Evolutionary conservation across 2,329 filamentous ascomycete genomes (phyloP).

Genomic region (Curvularia verruculosa): DNA sequence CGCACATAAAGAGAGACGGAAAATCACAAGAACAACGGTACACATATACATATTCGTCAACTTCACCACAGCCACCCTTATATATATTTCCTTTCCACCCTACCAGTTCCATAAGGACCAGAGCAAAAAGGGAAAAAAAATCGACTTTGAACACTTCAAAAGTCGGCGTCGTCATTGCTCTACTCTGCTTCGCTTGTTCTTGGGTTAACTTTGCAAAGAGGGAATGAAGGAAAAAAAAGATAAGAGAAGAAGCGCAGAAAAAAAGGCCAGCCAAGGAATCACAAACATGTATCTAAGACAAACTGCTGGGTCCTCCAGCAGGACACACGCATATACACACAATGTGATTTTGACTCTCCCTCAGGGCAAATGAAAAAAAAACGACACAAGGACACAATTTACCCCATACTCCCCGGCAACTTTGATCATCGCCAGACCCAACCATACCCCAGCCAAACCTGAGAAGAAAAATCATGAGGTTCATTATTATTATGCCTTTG

Average conservation of each 20-base stretch:
- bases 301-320: too few species aligned
- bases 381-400: not conserved
- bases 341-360: not conserved
- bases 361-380: too few species aligned
- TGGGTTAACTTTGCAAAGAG: not conserved
- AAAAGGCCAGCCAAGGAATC: not conserved
- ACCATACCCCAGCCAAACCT: not conserved
- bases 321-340: not conserved
- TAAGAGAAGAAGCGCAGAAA: not conserved
- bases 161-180: not conserved
- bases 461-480: not conserved
- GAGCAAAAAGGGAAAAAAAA: not conserved
- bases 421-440: not conserved
- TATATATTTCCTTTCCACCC: too few species aligned
- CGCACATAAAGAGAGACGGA: too few species aligned
- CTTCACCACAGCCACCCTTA: not conserved
- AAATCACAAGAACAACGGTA: not conserved
- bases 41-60: not conserved
- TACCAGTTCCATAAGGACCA: too few species aligned
- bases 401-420: not conserved
- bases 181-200: not conserved
- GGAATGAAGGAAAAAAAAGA: not conserved
- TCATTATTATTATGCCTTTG: slow-evolving; percentile 51
- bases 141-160: slow-evolving; percentile 6
- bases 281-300: not conserved